Evolutionary conservation across 805 yeast species (phyloP), one percentile per base, ranked within the genome.

Genomic region (Pichia thaimueangensis): DNA sequence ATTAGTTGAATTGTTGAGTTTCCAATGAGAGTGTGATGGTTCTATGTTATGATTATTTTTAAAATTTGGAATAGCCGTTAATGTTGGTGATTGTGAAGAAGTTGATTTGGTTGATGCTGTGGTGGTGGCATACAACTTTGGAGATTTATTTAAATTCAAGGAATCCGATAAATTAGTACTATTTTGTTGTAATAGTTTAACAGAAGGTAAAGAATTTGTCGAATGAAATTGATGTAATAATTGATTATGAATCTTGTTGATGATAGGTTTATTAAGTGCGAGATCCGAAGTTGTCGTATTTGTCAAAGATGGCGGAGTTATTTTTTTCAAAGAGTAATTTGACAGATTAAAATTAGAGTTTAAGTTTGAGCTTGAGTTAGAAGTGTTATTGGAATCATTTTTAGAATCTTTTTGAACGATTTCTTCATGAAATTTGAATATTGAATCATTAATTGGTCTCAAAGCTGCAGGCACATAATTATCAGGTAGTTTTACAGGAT

Each of bases 21-120:
- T 68, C 81, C 81, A 76, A 54, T 74, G 79, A 12, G 57, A 54
- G 41, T 69, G 77, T 9, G 74, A 69, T 13, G 80, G 79, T 49
- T 73, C 78, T 12, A 58, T 45, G 15, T 51, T 49, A 24, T 21
- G 33, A 27, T 17, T 40, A 30, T 23, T 33, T 22, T 46, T 28
- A 11, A 17, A 17, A n/a, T 27, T 21, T 6, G 6, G 8, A n/a
- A 25, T 28, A 10, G 4, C 15, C 6, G 35, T n/a, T 16, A 16
- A n/a, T 10, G 11, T 20, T 13, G 24, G 17, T 4, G 39, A 49
- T 35, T 24, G 20, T 30, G 43, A 33, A 20, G 32, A 24, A 3
- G 40, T n/a, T 20, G 45, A 30, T 11, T 45, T n/a, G 24, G 45
- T 19, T 17, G 13, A 20, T 8, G 5, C 24, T 19, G 22, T 6